Evolutionary conservation across 805 yeast genomes (phyloP).

Genomic region (Nakazawaea wickerhamii): DNA sequence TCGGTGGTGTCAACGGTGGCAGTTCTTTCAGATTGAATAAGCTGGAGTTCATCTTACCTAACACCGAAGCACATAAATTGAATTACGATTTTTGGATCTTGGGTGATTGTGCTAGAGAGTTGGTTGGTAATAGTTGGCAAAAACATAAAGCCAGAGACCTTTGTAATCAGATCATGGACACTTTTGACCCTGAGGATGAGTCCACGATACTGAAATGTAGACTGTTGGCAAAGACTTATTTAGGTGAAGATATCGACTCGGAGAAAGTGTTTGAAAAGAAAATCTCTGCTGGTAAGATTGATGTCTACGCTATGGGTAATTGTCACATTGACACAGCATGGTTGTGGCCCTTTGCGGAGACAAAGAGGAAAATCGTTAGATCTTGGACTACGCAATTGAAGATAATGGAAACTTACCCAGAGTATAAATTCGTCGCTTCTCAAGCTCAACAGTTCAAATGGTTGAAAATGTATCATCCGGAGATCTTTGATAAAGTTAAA

Average conservation of each 20-base stretch:
- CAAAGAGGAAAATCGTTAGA: conserved; percentile 85
- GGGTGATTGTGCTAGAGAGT: conserved; percentile 87
- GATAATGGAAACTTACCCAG: conserved; percentile 82
- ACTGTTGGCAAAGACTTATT: conserved; percentile 50
- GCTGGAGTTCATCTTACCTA: conserved; percentile 81
- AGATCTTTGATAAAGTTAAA: conserved; percentile 57
- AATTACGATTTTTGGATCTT: conserved; percentile 81
- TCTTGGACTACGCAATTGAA: conserved; percentile 94
- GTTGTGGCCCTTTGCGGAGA: conserved; percentile 99
- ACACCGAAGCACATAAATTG: conserved; percentile 72
- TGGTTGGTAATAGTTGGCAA: conserved; percentile 71
- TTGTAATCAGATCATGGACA: conserved; percentile 78
- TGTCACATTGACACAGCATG: conserved; percentile 98
- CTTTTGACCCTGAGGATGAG: conserved; percentile 69
- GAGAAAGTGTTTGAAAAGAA: conserved; percentile 53
- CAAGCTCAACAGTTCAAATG: conserved; percentile 96
- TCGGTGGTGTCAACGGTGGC: conserved; percentile 64
- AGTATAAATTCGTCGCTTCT: conserved; percentile 89
- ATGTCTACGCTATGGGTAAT: conserved; percentile 85
- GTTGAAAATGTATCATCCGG: conserved; percentile 85
- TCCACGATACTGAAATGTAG: conserved; percentile 58
- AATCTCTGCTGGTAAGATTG: conserved; percentile 32
- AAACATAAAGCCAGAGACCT: conserved; percentile 75
- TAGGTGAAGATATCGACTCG: conserved; percentile 64
- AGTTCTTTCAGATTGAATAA: conserved; percentile 58